Evolutionary conservation across 73 alveolate species (phyloP).

Genomic region (Breviolum minutum): DNA sequence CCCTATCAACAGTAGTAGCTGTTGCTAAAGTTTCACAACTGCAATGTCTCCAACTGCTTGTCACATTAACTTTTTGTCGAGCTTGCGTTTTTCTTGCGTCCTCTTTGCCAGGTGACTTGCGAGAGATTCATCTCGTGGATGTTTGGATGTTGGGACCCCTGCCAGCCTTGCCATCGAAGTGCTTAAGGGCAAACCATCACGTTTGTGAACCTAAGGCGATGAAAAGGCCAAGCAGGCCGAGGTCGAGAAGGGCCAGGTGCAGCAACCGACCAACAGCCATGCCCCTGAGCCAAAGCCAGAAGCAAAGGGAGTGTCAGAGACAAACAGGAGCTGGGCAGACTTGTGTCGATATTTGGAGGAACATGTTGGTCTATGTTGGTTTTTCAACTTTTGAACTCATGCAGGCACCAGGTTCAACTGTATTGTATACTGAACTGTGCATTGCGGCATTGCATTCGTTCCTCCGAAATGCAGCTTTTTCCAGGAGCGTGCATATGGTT

Average conservation of each 20-base stretch:
- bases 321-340: background rate
- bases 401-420: too few relatives aligned
- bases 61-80: background rate
- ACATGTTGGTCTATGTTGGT: too few relatives aligned
- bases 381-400: too few relatives aligned
- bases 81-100: background rate
- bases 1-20: too few relatives aligned
- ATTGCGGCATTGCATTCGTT: background rate
- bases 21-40: too few relatives aligned
- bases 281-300: background rate
- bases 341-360: too few relatives aligned
- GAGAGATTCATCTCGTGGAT: slow-evolving; percentile 86
- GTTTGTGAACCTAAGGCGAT: background rate
- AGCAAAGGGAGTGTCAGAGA: background rate
- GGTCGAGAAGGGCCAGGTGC: too few relatives aligned
- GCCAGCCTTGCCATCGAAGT: too few relatives aligned
- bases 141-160: slow-evolving; percentile 30
- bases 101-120: slow-evolving; percentile 32
- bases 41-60: too few relatives aligned
- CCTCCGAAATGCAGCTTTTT: background rate
- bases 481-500: slow-evolving; percentile 51
- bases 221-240: background rate
- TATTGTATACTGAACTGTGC: too few relatives aligned
- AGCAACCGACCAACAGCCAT: background rate
- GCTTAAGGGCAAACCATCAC: too few relatives aligned